A percentile compares a stretch with the other conserved stretches of the same genome.
These are phyloP conservation scores for Wickerhamiella musiphila DNA, from an alignment of 805 yeast species.

Conservation along the genomic window DNA sequence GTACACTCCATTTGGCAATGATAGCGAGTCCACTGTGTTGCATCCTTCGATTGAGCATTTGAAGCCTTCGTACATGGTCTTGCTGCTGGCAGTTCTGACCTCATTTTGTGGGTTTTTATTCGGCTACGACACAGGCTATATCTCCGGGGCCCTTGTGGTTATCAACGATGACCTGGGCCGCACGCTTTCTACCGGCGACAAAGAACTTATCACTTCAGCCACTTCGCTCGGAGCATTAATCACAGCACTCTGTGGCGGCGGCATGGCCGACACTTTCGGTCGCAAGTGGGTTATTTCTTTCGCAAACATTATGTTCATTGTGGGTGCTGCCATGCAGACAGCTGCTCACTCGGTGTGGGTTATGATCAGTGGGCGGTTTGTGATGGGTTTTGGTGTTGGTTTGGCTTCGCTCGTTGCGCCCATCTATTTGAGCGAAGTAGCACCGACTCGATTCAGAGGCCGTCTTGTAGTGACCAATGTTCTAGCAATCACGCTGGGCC, in stretches of 20 bases:
- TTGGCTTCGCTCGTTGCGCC: constrained; percentile 92
- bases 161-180: constrained; percentile 57
- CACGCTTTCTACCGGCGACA: constrained; percentile 52
- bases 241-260: constrained; percentile 64
- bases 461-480: constrained; percentile 78
- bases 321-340: constrained; percentile 76
- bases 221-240: constrained; percentile 86
- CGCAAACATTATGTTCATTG: constrained; percentile 63
- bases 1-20: neutral
- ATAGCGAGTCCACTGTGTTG: constrained; percentile 7
- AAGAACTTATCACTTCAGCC: constrained; percentile 83
- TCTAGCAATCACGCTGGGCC: constrained; percentile 87
- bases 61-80: constrained; percentile 34
- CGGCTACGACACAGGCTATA: constrained; percentile 96
- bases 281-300: constrained; percentile 70
- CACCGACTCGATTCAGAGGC: constrained; percentile 85
- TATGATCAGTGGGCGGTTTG: constrained; percentile 79
- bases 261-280: constrained; percentile 67
- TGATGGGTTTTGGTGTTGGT: constrained; percentile 96
- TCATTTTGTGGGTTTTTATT: constrained; percentile 93
- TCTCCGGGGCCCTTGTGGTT: constrained; percentile 80
- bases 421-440: constrained; percentile 75
- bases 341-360: constrained; percentile 71
- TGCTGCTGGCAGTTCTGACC: constrained; percentile 47
- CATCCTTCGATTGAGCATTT: constrained; percentile 18